Evolutionary conservation across 768 basidiomycete species (phyloP).

Genomic region (Cystofilobasidium bisporidii): DNA sequence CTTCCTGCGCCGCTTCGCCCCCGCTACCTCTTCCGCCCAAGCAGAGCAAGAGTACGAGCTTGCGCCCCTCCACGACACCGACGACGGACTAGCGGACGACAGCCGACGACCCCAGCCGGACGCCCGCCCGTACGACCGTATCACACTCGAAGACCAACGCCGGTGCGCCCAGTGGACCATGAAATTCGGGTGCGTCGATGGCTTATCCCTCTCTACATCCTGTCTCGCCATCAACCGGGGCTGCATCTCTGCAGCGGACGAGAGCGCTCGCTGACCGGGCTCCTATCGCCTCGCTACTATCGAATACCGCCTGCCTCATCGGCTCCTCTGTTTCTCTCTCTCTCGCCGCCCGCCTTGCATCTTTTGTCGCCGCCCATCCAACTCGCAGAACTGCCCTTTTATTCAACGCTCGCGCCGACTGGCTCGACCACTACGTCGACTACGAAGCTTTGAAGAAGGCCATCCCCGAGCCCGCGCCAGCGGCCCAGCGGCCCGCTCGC

Average conservation of each 20-base stretch:
- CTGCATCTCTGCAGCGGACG: no score
- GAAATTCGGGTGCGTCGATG: slow-evolving; percentile 40
- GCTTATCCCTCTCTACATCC: background rate
- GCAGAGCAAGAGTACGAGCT: background rate
- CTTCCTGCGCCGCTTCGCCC: background rate
- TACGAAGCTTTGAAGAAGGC: slow-evolving; percentile 42
- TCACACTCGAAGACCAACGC: background rate
- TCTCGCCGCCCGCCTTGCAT: background rate
- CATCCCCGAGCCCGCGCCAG: slow-evolving; percentile 32
- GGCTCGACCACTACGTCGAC: slow-evolving; percentile 42
- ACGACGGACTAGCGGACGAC: background rate
- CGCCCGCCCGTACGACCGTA: background rate
- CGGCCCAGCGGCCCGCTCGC: slow-evolving; percentile 34
- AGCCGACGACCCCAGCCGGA: background rate
- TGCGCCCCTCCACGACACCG: background rate
- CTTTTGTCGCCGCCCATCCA: no score
- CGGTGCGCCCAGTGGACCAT: slow-evolving; percentile 33
- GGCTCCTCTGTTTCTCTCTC: background rate
- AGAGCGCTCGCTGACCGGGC: background rate
- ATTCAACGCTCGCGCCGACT: slow-evolving; percentile 41
- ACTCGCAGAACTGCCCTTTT: slow-evolving; percentile 37
- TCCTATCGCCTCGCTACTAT: background rate
- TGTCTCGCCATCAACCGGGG: no score
- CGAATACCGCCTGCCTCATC: no score
- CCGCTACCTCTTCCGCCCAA: background rate